Base-by-base conservation (phyloP, 2,329 filamentous ascomycete species). In the Paecilomyces variotii region DNA sequence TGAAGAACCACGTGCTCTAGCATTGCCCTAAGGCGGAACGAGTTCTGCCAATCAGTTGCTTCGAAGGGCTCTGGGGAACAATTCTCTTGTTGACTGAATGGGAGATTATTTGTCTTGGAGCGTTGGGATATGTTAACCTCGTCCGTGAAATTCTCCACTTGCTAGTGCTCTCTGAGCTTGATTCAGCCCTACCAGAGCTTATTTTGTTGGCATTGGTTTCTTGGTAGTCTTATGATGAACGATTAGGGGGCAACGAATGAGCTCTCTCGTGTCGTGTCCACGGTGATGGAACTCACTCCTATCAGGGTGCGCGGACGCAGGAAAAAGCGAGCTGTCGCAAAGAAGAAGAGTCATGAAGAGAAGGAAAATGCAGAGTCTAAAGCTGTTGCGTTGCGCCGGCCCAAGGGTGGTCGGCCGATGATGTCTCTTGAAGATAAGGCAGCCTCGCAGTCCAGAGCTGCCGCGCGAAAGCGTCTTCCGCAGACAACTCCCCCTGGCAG, bases 241-340 rank as follows among this genome's bases (percentile, higher is more conserved):
- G 53, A 32, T 34, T 30, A 54, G 53, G 19, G 9, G 53, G 9
- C 19, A 24, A 7, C 10, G 12, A 14, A 4, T 50, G 19, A 49
- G 19, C 25, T 52, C 35, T 25, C 39, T n/a, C n/a, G 1, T 14
- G 14, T 3, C 12, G 24, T 49, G 14, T 34, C 24, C 19, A 56
- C 28, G n/a, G 39, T 19, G 28, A 35, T 60, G 59, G 62, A 63
- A 58, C 62, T 69, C 54, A 74, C 70, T 19, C 71, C 71, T 7
- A 68, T 74, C 58, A 63, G 59, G 55, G 62, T 72, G 24, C 70
- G 72, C 54, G 69, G 67, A 58, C 64, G 68, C 58, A 66, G 66
- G 54, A 70, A 62, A 58, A 59, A 52, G 58, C 56, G 35, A 27
- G 59, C 54, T 28, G 39, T 26, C 3, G 10, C 3, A 7, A 28